Evolutionary conservation across 2,329 filamentous ascomycete species (phyloP).

Genomic region (Claviceps sp.): DNA sequence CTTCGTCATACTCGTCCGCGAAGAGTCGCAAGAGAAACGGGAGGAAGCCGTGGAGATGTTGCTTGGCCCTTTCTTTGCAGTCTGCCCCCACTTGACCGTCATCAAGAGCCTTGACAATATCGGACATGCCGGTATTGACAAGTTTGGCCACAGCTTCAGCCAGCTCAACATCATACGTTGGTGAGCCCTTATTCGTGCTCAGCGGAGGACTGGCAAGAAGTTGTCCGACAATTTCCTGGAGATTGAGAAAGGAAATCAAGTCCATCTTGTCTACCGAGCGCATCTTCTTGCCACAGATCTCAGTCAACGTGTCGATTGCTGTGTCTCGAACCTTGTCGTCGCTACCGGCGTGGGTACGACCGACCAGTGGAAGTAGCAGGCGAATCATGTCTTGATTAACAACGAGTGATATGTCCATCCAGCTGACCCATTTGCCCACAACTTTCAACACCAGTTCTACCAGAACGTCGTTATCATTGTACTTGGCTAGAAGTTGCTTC

Average conservation of each 20-base stretch:
- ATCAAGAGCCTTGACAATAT: conserved; percentile 79
- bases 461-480: conserved; percentile 57
- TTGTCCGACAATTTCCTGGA: conserved; percentile 73
- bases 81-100: conserved; percentile 46
- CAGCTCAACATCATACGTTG: conserved; percentile 87
- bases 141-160: conserved; percentile 92
- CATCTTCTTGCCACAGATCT: conserved; percentile 98
- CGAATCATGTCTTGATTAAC: conserved; percentile 82
- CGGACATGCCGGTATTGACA: conserved; percentile 77
- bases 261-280: conserved; percentile 83
- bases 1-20: conserved; percentile 93
- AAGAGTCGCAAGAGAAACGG: conserved; percentile 88
- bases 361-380: conserved; percentile 74
- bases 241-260: conserved; percentile 81
- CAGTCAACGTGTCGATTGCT: conserved; percentile 86
- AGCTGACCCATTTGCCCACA: conserved; percentile 96
- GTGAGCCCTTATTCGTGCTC: conserved; percentile 63
- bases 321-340: conserved; percentile 77
- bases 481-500: conserved; percentile 78
- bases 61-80: conserved; percentile 62
- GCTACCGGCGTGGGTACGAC: conserved; percentile 50
- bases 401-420: conserved; percentile 91
- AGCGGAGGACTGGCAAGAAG: conserved; percentile 74
- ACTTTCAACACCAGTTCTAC: conserved; percentile 81
- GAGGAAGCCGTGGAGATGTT: conserved; percentile 70